phyloP scores from a whole-genome alignment of 148 eudicot genomes.

The Arbutus unedo region DNA sequence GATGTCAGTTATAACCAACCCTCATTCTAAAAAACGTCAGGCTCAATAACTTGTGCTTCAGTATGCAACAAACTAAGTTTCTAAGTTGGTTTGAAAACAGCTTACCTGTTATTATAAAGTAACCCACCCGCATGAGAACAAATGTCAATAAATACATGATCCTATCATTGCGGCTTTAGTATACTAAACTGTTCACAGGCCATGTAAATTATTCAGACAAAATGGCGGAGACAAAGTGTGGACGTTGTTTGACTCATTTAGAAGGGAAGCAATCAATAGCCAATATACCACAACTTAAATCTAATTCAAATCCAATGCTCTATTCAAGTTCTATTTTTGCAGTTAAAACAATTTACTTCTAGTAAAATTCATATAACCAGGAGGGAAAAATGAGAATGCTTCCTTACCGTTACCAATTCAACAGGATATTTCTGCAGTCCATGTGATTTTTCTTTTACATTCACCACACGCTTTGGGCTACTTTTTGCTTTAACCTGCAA shows the following conservation, averaged over 20 bases:
- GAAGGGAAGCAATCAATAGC: neutral
- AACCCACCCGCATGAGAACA: neutral
- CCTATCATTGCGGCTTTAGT: neutral
- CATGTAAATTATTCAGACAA: neutral
- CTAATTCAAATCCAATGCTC: conserved; percentile 3
- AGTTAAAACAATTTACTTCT: neutral
- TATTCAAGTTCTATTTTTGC: neutral
- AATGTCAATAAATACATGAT: neutral
- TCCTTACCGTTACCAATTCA: conserved; percentile 72
- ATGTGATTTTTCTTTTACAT: conserved; percentile 32
- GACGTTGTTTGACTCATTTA: neutral
- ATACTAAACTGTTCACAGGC: neutral
- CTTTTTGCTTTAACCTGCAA: conserved; percentile 68
- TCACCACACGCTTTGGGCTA: conserved; percentile 38
- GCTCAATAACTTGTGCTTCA: neutral
- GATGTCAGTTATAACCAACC: neutral
- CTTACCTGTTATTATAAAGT: conserved; percentile 10
- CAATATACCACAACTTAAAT: neutral
- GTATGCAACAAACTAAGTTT: neutral
- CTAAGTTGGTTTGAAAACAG: neutral
- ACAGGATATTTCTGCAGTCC: conserved; percentile 54
- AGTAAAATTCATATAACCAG: conserved; percentile 6
- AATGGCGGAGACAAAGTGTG: neutral
- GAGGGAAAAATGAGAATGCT: conserved; percentile 12
- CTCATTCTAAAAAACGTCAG: neutral